phyloP scores from a whole-genome alignment of 306 rosid species.

The Calophaca sinica region DNA sequence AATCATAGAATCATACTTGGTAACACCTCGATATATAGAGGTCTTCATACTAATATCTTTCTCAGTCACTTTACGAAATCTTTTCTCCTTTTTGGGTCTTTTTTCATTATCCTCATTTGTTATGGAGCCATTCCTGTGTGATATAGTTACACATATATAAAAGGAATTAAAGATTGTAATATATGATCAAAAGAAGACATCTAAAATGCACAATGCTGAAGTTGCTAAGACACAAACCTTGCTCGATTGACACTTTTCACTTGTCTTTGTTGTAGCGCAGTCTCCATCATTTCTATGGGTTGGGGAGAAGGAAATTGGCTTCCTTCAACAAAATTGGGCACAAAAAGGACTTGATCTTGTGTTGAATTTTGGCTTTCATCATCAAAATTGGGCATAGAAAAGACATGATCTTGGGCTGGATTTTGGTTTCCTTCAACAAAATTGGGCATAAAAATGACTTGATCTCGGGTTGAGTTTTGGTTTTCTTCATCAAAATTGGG shows the following conservation, averaged over 20 bases:
- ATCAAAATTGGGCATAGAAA: too few relatives aligned
- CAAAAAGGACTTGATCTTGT: too few relatives aligned
- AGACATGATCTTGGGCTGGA: too few relatives aligned
- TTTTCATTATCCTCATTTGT: neutral
- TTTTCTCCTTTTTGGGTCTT: neutral
- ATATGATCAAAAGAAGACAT: too few relatives aligned
- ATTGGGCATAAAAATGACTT: too few relatives aligned
- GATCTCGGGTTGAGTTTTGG: neutral
- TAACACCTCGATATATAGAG: conserved; percentile 54
- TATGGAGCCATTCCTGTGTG: neutral
- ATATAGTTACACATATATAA: too few relatives aligned
- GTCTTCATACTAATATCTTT: neutral
- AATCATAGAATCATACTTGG: conserved; percentile 37
- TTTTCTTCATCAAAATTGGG: neutral
- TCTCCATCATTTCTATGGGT: neutral
- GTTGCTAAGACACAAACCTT: neutral
- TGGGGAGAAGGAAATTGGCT: neutral
- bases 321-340: neutral
- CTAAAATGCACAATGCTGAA: too few relatives aligned
- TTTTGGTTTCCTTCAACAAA: too few relatives aligned
- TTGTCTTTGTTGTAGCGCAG: too few relatives aligned
- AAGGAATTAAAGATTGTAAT: too few relatives aligned
- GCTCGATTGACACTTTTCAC: neutral
- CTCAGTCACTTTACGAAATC: neutral
- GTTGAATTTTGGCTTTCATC: too few relatives aligned